phyloP scores from a whole-genome alignment of 768 basidiomycete genomes.

The Pleurotus cornucopiae region DNA sequence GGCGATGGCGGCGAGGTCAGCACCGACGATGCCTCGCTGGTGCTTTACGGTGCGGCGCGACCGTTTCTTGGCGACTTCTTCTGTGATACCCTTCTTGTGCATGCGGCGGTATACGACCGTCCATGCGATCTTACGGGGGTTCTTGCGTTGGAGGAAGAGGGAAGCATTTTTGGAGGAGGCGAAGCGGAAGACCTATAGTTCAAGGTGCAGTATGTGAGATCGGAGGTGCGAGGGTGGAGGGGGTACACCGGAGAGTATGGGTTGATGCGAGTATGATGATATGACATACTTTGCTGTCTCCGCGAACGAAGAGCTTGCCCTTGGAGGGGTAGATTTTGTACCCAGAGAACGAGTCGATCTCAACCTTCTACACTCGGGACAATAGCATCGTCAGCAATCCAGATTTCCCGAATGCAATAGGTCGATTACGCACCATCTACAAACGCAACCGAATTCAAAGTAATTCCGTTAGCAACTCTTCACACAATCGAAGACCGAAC shows the following conservation, averaged over 20 bases:
- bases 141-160: slow-evolving; percentile 98
- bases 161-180: slow-evolving; percentile 89
- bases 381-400: slow-evolving; percentile 14
- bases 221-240: not conserved
- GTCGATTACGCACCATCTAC: slow-evolving; percentile 37
- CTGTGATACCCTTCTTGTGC: slow-evolving; percentile 99
- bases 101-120: slow-evolving; percentile 90
- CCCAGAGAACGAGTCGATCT: slow-evolving; percentile 97
- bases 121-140: slow-evolving; percentile 99
- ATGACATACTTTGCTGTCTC: slow-evolving; percentile 82
- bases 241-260: not conserved
- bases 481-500: not conserved
- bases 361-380: slow-evolving; percentile 74
- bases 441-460: slow-evolving; percentile 9
- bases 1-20: slow-evolving; percentile 86
- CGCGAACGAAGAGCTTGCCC: slow-evolving; percentile 94
- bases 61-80: slow-evolving; percentile 99
- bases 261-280: not conserved
- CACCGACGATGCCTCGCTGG: slow-evolving; percentile 97
- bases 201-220: not conserved
- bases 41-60: slow-evolving; percentile 95
- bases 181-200: slow-evolving; percentile 90
- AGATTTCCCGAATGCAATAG: not conserved
- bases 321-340: slow-evolving; percentile 97
- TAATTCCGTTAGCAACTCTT: slow-evolving; percentile 11